Evolutionary conservation across 2,329 filamentous ascomycete species (phyloP).

Genomic region (Fusarium sacchari): DNA sequence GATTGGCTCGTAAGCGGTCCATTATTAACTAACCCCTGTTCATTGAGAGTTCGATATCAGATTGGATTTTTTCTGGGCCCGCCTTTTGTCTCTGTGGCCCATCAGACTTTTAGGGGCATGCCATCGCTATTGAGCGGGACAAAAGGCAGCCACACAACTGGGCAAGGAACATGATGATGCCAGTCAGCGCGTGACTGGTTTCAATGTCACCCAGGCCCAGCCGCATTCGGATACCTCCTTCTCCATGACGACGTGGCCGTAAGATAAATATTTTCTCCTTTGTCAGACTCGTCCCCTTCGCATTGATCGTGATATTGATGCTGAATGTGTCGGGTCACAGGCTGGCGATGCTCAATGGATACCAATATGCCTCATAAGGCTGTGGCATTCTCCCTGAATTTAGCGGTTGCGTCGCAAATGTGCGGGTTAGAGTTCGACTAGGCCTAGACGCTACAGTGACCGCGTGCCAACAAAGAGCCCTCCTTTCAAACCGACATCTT

Average conservation of each 20-base stretch:
- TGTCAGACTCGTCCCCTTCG: neutral
- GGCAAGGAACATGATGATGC: constrained; percentile 34
- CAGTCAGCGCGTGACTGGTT: constrained; percentile 40
- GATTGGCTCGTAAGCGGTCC: constrained; percentile 47
- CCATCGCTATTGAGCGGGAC: constrained; percentile 24
- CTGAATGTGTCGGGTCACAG: neutral
- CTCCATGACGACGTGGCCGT: constrained; percentile 37
- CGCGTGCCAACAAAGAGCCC: neutral
- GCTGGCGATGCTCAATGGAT: neutral
- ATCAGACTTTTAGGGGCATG: constrained; percentile 36
- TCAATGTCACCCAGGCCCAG: constrained; percentile 38
- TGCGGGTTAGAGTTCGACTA: neutral
- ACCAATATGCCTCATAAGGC: constrained; percentile 26
- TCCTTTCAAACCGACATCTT: neutral
- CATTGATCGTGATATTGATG: neutral
- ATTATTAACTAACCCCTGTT: constrained; percentile 46
- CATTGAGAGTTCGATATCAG: constrained; percentile 49
- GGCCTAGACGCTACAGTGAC: neutral
- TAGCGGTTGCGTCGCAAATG: constrained; percentile 2
- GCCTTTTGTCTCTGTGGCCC: constrained; percentile 26
- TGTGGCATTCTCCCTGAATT: constrained; percentile 8
- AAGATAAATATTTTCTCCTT: constrained; percentile 2
- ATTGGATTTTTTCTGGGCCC: constrained; percentile 44
- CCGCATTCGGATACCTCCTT: constrained; percentile 31
- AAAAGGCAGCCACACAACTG: constrained; percentile 38